Percentiles rank a stretch among this genome's conserved stretches.
Conservation (phyloP, 139 green algal species). For the Zygnema circumcarinatum region DNA sequence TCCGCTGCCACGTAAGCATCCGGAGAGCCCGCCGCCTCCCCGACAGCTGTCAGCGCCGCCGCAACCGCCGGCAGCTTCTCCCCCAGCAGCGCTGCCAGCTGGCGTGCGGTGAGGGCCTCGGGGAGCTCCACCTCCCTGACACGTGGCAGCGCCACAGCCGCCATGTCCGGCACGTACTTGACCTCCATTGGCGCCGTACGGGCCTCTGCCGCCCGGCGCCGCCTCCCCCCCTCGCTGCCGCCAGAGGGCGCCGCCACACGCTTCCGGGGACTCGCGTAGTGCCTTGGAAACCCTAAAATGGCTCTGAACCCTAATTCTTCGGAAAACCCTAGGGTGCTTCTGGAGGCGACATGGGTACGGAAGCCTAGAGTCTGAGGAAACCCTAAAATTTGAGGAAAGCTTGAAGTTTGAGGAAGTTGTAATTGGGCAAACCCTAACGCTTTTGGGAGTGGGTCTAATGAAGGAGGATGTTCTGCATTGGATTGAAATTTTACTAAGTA, state of each 20-base stretch:
- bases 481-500: too few species aligned
- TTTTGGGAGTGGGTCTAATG: too few species aligned
- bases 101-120: constrained; percentile 38
- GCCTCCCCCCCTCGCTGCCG: neutral
- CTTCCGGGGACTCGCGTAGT: neutral
- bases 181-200: constrained; percentile 2
- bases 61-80: constrained; percentile 40
- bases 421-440: too few species aligned
- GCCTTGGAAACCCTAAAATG: neutral
- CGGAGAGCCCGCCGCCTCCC: neutral
- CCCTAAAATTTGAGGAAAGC: too few species aligned
- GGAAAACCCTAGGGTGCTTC: neutral
- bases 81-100: constrained; percentile 51
- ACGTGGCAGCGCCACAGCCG: neutral
- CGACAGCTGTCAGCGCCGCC: constrained; percentile 18
- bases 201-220: neutral
- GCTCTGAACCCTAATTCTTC: neutral
- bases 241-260: neutral
- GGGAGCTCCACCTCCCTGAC: constrained; percentile 44
- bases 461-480: too few species aligned
- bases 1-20: constrained; percentile 32
- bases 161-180: neutral
- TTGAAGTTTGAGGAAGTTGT: too few species aligned
- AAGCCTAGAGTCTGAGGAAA: constrained; percentile 2
- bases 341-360: neutral